These are phyloP conservation scores for Aspergillus persii DNA, from an alignment of 2,329 filamentous ascomycete species.

Conservation along the genomic window DNA sequence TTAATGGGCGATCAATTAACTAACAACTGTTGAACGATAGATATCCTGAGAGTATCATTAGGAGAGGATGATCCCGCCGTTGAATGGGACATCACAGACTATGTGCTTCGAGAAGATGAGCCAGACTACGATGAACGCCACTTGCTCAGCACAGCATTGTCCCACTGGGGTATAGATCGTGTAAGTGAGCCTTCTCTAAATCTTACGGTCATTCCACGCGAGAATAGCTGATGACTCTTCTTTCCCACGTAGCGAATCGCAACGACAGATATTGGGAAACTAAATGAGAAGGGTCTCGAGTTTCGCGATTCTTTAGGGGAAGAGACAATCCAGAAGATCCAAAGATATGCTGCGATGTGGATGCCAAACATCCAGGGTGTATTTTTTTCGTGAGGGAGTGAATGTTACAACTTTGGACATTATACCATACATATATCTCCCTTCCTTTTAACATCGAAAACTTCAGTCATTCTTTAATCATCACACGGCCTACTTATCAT, in stretches of 20 bases:
- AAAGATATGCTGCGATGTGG: background rate
- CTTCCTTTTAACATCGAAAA: no score
- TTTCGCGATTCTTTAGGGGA: background rate
- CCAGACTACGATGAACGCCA: background rate
- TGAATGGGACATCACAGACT: constrained; percentile 1
- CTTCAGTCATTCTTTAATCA: no score
- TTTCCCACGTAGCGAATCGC: background rate
- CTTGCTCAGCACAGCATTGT: background rate
- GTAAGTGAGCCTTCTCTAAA: background rate
- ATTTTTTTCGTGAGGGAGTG: background rate
- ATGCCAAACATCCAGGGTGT: background rate
- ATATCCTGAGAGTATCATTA: background rate
- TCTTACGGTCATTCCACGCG: background rate
- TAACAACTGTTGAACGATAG: background rate
- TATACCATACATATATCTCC: no score
- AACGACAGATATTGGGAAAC: background rate
- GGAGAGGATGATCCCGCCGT: background rate
- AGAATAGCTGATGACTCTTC: background rate
- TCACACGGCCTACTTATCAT: no score
- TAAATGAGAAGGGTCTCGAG: background rate
- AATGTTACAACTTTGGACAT: no score
- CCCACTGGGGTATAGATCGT: background rate
- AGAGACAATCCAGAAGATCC: background rate
- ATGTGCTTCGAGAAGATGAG: background rate
- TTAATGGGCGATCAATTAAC: background rate